These are phyloP conservation scores for Akanthomyces dipterigenus DNA, from an alignment of 2,329 filamentous ascomycete species.

Conservation along the genomic window DNA sequence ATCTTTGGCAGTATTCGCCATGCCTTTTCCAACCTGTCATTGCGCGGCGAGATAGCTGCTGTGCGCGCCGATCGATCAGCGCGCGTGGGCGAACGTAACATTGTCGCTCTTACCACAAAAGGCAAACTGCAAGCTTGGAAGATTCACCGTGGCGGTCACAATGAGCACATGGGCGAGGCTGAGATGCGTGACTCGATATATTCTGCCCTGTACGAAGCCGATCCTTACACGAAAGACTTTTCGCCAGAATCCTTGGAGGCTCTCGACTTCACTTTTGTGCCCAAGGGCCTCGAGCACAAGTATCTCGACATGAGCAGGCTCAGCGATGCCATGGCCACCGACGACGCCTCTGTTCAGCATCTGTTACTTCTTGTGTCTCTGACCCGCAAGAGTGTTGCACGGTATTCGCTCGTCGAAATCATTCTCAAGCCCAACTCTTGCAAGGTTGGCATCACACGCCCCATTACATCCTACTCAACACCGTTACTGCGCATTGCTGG, in stretches of 20 bases:
- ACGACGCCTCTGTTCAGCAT: slow-evolving; percentile 48
- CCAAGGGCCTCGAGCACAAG: slow-evolving; percentile 44
- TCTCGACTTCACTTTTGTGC: slow-evolving; percentile 70
- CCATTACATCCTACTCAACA: slow-evolving; percentile 58
- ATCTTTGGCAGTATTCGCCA: slow-evolving; percentile 77
- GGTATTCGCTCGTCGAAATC: slow-evolving; percentile 72
- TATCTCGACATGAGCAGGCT: slow-evolving; percentile 45
- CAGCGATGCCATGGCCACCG: slow-evolving; percentile 41
- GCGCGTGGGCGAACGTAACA: slow-evolving; percentile 74
- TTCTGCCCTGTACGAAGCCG: slow-evolving; percentile 51
- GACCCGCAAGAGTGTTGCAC: slow-evolving; percentile 43
- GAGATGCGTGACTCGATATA: slow-evolving; percentile 62
- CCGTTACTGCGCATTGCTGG: slow-evolving; percentile 35
- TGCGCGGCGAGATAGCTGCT: slow-evolving; percentile 72
- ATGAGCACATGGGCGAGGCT: slow-evolving; percentile 64
- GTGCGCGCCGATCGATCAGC: slow-evolving; percentile 66
- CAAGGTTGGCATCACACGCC: slow-evolving; percentile 59
- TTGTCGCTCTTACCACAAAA: slow-evolving; percentile 71
- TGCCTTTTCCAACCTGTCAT: slow-evolving; percentile 62
- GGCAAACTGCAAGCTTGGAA: slow-evolving; percentile 82
- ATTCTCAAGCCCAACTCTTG: slow-evolving; percentile 48
- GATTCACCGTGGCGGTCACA: slow-evolving; percentile 79
- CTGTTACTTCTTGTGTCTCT: slow-evolving; percentile 57
- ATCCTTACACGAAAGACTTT: slow-evolving; percentile 41
- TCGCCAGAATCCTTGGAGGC: slow-evolving; percentile 60